Evolutionary conservation across 225 moss, liverwort and hornwort species (phyloP).

Genomic region (Polytrichum commune): DNA sequence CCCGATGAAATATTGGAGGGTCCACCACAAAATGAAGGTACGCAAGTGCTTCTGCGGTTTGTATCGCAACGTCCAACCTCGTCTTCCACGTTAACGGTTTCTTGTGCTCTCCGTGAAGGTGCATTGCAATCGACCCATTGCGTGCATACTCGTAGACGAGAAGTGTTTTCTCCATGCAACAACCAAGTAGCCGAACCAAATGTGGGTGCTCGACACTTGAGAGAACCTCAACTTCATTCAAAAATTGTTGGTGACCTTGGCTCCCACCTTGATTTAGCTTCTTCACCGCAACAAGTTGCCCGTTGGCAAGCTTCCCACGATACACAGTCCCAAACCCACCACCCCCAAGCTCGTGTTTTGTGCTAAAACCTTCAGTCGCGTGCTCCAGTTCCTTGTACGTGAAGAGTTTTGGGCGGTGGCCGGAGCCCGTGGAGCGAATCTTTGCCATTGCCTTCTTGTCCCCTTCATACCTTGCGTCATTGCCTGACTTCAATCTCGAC

Average conservation of each 20-base stretch:
- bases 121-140: conserved; percentile 69
- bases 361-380: conserved; percentile 62
- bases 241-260: conserved; percentile 63
- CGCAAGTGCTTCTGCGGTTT: conserved; percentile 76
- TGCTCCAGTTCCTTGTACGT: conserved; percentile 73
- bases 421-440: conserved; percentile 32
- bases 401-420: conserved; percentile 44
- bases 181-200: conserved; percentile 77
- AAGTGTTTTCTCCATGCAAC: conserved; percentile 76
- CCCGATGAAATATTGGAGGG: conserved; percentile 83
- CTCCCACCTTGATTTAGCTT: conserved; percentile 75
- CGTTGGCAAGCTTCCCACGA: conserved; percentile 55
- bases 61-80: conserved; percentile 62
- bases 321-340: conserved; percentile 89
- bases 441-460: conserved; percentile 45
- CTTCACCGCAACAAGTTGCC: conserved; percentile 82
- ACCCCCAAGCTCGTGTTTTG: conserved; percentile 62
- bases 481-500: conserved; percentile 6
- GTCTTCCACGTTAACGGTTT: conserved; percentile 55
- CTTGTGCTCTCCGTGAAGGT: conserved; percentile 46
- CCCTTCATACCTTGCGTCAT: conserved; percentile 23
- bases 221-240: conserved; percentile 74
- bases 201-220: conserved; percentile 80
- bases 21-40: conserved; percentile 73
- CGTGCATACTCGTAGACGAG: conserved; percentile 74